Evolutionary conservation across 345 rosid genomes (phyloP).

Genomic region (Fremontodendron californicum): DNA sequence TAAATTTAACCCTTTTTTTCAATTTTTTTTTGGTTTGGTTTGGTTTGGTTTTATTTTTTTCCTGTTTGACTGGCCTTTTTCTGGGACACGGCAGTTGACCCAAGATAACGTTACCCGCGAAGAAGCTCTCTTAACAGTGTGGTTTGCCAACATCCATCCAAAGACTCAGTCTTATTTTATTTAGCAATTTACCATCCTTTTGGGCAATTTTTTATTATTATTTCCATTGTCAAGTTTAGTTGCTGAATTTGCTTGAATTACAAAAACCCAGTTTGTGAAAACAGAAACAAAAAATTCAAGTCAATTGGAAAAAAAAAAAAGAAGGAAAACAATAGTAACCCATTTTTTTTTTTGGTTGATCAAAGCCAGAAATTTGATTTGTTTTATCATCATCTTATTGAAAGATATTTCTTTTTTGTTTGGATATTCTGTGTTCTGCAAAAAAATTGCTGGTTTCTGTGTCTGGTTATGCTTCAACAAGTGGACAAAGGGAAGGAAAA

Average conservation of each 20-base stretch:
- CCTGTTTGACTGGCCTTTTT: background rate
- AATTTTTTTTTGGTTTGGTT: no score
- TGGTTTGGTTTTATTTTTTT: no score
- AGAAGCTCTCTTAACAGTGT: background rate
- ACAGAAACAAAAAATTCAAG: background rate
- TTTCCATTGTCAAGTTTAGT: constrained; percentile 1
- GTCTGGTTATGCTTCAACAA: background rate
- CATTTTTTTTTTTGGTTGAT: background rate
- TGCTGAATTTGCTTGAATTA: background rate
- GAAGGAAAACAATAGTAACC: background rate
- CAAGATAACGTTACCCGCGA: background rate
- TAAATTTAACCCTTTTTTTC: background rate
- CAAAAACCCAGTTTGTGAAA: background rate
- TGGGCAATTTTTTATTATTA: background rate
- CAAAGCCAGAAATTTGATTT: background rate
- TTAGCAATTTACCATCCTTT: background rate
- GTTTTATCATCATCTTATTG: background rate
- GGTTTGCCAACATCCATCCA: background rate
- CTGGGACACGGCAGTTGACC: constrained; percentile 8
- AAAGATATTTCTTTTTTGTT: background rate
- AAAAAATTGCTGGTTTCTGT: background rate
- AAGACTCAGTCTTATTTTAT: background rate
- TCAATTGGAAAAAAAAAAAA: background rate
- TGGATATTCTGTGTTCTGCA: background rate
- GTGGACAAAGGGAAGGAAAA: background rate